Base-by-base conservation (phyloP, 2,329 filamentous ascomycete genomes). In the Neofusicoccum cordaticola region DNA sequence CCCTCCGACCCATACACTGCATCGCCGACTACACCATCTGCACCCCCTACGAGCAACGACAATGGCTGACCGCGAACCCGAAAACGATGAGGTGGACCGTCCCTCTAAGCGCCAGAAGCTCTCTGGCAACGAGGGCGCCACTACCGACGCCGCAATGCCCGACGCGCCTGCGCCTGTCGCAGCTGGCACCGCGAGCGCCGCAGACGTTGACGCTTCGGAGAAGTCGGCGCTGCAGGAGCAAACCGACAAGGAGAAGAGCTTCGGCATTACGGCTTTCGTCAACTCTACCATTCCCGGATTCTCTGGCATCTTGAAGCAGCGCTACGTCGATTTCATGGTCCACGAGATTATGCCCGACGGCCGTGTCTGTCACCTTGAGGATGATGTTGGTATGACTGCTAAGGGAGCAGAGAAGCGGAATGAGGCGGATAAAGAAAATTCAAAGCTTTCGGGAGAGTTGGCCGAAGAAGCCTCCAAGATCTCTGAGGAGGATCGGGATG, bases 261-360 rank as follows among this genome's bases (percentile, higher is more conserved):
- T 80, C 1, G 89, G 89, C 34, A 91, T 92, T 68, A 85, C 84
- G 8, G 82, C 86, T 68, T 90, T 85, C 73, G 84, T 90, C 15
- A 85, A 82, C 51, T 77, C 81, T 1, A 75, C 83, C n/a, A 81
- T 83, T 37, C 76, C 81, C 63, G 86, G 87, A 1, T 91, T 91
- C 68, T 76, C 79, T 13, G 89, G 88, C 17, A 80, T 88, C 13
- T 71, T 91, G 71, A 92, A 92, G 81, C 87, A 19, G 64, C 87
- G 92, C 69, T 97, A 93, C 77, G 94, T 93, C 3, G 93, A 97
- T 75, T 97, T 97, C 71, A 82, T 95, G 70, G 93, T 97, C 70
- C 93, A 96, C 73, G 93, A 97, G 77, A 94, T 97, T 67, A 81
- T 85, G 19, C 87, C 88, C 35, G 86, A 90, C 72, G 93, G 93